Evolutionary conservation across 2,329 filamentous ascomycete genomes (phyloP).

Genomic region (Penicillium sp.): DNA sequence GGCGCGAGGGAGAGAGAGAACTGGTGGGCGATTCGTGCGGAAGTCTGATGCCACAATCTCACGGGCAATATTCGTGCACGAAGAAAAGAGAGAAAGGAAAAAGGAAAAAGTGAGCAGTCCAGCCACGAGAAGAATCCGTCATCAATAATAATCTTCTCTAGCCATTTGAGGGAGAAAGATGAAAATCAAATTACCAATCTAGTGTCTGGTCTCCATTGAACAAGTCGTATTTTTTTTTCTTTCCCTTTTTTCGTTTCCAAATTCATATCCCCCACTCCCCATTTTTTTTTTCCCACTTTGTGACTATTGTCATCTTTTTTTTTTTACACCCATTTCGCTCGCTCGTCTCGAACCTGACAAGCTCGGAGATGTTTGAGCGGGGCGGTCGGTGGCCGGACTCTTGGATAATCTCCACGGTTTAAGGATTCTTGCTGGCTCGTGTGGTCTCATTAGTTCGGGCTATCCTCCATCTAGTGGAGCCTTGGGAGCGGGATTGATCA

Average conservation of each 20-base stretch:
- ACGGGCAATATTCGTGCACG: not conserved
- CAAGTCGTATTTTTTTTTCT: too few relatives aligned
- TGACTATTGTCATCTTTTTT: not conserved
- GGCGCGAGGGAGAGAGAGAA: too few relatives aligned
- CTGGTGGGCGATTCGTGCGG: too few relatives aligned
- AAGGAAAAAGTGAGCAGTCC: not conserved
- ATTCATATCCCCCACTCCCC: too few relatives aligned
- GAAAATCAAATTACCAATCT: too few relatives aligned
- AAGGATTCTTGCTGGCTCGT: constrained; percentile 2
- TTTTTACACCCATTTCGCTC: not conserved
- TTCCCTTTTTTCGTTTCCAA: too few relatives aligned
- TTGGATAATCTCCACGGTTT: constrained; percentile 12
- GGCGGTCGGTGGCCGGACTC: constrained; percentile 12
- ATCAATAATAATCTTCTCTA: too few relatives aligned
- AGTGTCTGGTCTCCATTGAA: too few relatives aligned
- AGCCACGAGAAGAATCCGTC: too few relatives aligned
- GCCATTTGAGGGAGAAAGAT: too few relatives aligned
- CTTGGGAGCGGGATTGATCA: not conserved
- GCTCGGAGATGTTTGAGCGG: constrained; percentile 3
- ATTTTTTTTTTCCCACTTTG: not conserved
- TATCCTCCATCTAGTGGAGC: constrained; percentile 4
- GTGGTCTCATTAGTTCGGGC: constrained; percentile 3
- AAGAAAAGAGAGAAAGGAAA: not conserved
- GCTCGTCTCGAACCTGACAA: not conserved
- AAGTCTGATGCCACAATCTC: too few relatives aligned